Evolutionary conservation across 2,329 filamentous ascomycete species (phyloP).

Genomic region (Trichoderma sp.): DNA sequence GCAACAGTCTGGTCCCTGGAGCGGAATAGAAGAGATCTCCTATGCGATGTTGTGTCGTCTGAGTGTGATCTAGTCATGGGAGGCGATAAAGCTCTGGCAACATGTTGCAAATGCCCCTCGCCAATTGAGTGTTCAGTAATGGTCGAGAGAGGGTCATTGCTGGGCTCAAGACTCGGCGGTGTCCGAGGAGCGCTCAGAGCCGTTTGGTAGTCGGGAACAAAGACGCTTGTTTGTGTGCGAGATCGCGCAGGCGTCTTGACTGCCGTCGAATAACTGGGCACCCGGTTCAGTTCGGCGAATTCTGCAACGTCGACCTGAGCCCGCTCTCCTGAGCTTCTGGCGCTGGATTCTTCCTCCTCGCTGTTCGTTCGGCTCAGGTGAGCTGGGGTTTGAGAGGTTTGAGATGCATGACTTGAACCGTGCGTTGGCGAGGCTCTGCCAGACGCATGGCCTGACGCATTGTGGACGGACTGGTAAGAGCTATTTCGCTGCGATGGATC

Average conservation of each 20-base stretch:
- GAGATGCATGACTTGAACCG: conserved; percentile 43
- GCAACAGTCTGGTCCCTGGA: conserved; percentile 42
- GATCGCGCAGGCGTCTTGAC: conserved; percentile 66
- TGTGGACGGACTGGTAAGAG: conserved; percentile 51
- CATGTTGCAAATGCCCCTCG: conserved; percentile 29
- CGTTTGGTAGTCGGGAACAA: conserved; percentile 69
- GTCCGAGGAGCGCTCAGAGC: conserved; percentile 59
- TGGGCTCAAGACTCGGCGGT: conserved; percentile 45
- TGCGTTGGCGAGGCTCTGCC: conserved; percentile 49
- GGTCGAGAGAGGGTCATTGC: conserved; percentile 38
- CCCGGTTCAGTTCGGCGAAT: conserved; percentile 68
- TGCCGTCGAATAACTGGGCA: conserved; percentile 77
- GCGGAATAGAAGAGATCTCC: conserved; percentile 44
- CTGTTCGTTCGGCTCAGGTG: conserved; percentile 59
- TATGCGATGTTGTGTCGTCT: conserved; percentile 27
- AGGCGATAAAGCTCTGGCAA: conserved; percentile 5
- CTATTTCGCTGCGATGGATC: conserved; percentile 52
- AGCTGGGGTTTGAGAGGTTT: conserved; percentile 49
- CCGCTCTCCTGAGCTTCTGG: conserved; percentile 60
- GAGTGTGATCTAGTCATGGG: conserved; percentile 13
- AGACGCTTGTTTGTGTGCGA: conserved; percentile 52
- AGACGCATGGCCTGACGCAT: conserved; percentile 50
- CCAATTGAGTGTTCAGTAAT: conserved; percentile 41
- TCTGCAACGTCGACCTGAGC: conserved; percentile 62
- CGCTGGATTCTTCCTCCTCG: conserved; percentile 54